phyloP scores from a whole-genome alignment of 495 filamentous ascomycete species.

The Staphylotrichum longicolle region DNA sequence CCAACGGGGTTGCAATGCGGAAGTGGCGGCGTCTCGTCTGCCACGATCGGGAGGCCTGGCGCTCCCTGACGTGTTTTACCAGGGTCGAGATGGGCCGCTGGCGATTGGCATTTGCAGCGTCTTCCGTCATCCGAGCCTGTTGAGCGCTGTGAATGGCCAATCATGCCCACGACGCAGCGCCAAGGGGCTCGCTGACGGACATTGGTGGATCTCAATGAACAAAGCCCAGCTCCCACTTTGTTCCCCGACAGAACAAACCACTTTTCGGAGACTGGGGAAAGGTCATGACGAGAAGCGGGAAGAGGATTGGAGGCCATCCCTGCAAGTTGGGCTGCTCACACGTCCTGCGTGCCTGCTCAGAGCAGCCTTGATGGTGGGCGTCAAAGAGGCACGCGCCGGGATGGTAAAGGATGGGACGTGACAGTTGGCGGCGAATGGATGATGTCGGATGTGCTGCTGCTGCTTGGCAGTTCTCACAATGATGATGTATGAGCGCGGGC shows the following conservation, averaged over 20 bases:
- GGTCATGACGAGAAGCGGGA: no score
- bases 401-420: no score
- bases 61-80: constrained; percentile 17
- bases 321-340: no score
- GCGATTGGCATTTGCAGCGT: background rate
- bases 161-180: constrained; percentile 4
- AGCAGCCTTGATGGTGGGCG: no score
- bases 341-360: no score
- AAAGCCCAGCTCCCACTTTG: background rate
- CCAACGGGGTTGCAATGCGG: background rate
- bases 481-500: constrained; percentile 7
- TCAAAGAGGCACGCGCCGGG: no score
- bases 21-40: constrained; percentile 3
- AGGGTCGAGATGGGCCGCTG: background rate
- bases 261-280: no score
- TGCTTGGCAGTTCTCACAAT: constrained; percentile 2
- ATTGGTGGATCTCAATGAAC: constrained; percentile 13
- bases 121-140: constrained; percentile 15
- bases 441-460: background rate
- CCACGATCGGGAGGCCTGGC: constrained; percentile 7
- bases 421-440: background rate
- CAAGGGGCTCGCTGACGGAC: constrained; percentile 5
- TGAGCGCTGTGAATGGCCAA: constrained; percentile 3
- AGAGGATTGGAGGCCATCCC: no score
- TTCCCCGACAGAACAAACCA: no score